Evolutionary conservation across 176 grass and related monocot species (phyloP).

Genomic region (Carex cristatella): DNA sequence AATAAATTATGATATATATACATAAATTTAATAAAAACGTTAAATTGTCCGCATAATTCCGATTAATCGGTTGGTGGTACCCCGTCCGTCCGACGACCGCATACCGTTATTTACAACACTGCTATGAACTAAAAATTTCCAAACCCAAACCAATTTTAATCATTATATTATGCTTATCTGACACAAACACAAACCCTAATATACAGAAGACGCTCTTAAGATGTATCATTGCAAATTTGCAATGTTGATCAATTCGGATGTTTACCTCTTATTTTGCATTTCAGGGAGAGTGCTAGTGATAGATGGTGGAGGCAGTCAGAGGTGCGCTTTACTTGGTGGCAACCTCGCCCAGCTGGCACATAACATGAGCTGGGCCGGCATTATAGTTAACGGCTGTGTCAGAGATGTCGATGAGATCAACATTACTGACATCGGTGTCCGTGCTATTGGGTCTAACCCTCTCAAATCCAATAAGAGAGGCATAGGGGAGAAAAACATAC

Average conservation of each 20-base stretch:
- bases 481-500: slow-evolving; percentile 26
- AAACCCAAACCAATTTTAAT: background rate
- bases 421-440: slow-evolving; percentile 22
- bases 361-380: slow-evolving; percentile 28
- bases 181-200: background rate
- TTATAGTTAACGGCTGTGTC: slow-evolving; percentile 31
- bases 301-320: slow-evolving; percentile 31
- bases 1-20: too few relatives aligned
- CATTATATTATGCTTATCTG: background rate
- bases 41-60: too few relatives aligned
- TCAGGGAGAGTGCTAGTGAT: slow-evolving; percentile 31
- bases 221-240: background rate
- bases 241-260: background rate
- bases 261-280: background rate
- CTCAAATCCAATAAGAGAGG: slow-evolving; percentile 35
- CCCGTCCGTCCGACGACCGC: too few relatives aligned
- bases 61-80: too few relatives aligned
- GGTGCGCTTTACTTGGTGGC: slow-evolving; percentile 30
- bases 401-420: slow-evolving; percentile 39
- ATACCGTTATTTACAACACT: too few relatives aligned
- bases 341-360: slow-evolving; percentile 26
- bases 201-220: background rate
- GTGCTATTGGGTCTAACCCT: slow-evolving; percentile 18
- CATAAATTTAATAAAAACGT: too few relatives aligned
- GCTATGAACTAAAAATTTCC: background rate